These are phyloP conservation scores for Thalia dealbata DNA, from an alignment of 176 grass and related monocot species.

Conservation along the genomic window DNA sequence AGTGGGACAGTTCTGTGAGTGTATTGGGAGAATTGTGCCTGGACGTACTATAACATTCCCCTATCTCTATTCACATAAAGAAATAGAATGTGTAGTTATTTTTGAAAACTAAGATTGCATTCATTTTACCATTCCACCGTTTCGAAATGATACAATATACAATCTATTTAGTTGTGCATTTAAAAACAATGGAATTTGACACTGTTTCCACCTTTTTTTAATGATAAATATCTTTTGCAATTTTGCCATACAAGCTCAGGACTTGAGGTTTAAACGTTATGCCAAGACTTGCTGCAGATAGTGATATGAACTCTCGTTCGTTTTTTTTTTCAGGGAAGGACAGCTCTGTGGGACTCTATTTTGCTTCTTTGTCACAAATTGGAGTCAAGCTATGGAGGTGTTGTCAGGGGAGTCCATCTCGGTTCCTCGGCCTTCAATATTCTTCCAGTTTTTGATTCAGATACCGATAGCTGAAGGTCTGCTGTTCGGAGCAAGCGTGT, in stretches of 20 bases:
- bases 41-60: no score
- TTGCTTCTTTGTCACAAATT: conserved; percentile 89
- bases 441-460: conserved; percentile 59
- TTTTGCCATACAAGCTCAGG: not conserved
- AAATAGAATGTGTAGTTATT: not conserved
- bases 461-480: conserved; percentile 40
- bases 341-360: conserved; percentile 91
- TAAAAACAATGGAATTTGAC: not conserved
- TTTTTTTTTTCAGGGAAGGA: conserved; percentile 56
- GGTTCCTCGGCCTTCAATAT: conserved; percentile 72
- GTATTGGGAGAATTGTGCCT: no score
- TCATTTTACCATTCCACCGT: no score
- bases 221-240: not conserved
- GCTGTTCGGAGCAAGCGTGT: not conserved
- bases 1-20: not conserved
- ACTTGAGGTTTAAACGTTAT: not conserved
- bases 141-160: no score
- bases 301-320: not conserved
- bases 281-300: not conserved
- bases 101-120: no score
- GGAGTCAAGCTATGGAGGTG: conserved; percentile 57
- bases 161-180: no score
- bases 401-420: conserved; percentile 82
- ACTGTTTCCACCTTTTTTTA: not conserved
- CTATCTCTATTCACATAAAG: not conserved